Evolutionary conservation across 805 yeast genomes (phyloP), one percentile per base, ranked within the genome.

Genomic region (Lipomyces starkeyi): DNA sequence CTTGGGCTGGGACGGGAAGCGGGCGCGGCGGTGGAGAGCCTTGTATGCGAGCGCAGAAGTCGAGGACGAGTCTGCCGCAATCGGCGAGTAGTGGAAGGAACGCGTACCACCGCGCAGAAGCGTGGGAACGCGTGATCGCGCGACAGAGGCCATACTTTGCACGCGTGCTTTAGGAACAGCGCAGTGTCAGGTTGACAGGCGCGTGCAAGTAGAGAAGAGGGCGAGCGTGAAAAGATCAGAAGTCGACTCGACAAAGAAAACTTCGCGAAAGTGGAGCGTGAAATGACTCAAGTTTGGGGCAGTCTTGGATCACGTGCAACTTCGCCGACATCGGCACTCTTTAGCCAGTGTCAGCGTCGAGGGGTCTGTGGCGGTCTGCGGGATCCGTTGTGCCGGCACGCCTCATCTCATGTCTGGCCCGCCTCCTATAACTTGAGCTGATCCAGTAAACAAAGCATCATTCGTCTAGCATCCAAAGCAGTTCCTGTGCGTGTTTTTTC

Each of bases 1-100:
- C 4, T 96, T 91, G 62, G 98, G 99, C 74, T 94, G 84, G 47
- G 97, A 90, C 52, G 98, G 98, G 78, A 93, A 87, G 74, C 86
- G 87, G 75, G 87, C 89, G 79, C 92, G 90, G 74, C 96, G 88
- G 79, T 93, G 97, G 73, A 93, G 83, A 40, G 91, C 89, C 80
- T 95, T 95, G 82, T 95, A 95, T 8, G 98, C 97, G 78, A 95
- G 82, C 8, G 98, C 98, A 27, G 97, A 87, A 4, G 97, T 92
- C 22, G 97, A 92, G 67, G 71, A 59, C 29, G 63, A 53, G 20
- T 32, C 47, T 29, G 61, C 55, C 17, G 52, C 59, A 3, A 22
- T 61, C 9, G 58, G 53, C 11, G 58, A 29, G 27, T 29, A 20
- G 55, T 29, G 59, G 7, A 37, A 22, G 8, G 57, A 57, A 20